Percentiles rank a stretch among this genome's conserved stretches.
These are phyloP conservation scores for Bryum argenteum DNA, from an alignment of 225 moss, liverwort and hornwort species.

Conservation along the genomic window DNA sequence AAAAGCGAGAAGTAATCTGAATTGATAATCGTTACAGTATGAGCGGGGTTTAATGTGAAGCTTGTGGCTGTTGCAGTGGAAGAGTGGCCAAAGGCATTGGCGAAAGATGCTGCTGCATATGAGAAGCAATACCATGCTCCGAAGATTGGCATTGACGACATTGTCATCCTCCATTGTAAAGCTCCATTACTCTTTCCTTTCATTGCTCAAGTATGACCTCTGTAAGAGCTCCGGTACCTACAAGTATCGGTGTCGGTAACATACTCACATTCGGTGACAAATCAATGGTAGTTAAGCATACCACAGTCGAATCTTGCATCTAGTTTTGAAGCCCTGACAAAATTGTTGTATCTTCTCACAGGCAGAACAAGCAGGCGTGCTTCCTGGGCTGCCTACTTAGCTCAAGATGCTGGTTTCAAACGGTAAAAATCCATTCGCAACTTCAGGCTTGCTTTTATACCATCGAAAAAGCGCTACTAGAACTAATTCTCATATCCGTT, in stretches of 20 bases:
- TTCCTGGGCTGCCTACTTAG: constrained; percentile 80
- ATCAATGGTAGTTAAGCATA: neutral
- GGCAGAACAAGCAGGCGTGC: constrained; percentile 69
- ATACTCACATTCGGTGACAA: no score
- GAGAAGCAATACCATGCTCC: constrained; percentile 70
- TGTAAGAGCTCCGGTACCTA: no score
- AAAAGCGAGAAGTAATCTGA: neutral
- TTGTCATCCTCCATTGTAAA: constrained; percentile 45
- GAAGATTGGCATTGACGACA: constrained; percentile 60
- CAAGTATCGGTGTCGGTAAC: no score
- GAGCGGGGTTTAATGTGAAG: neutral
- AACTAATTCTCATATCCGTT: neutral
- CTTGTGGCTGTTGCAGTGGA: constrained; percentile 50
- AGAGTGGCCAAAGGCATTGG: constrained; percentile 76
- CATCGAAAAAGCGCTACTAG: neutral
- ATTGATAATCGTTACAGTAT: neutral
- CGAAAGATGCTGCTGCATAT: constrained; percentile 58
- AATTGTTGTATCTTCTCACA: constrained; percentile 25
- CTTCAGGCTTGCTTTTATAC: no score
- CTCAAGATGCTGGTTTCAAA: constrained; percentile 74
- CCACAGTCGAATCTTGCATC: neutral
- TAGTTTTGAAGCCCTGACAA: neutral
- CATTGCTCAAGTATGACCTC: neutral
- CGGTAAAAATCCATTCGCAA: constrained; percentile 31
- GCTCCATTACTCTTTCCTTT: neutral